phyloP scores from a whole-genome alignment of 371 early-diverging fungal species.

The Mucor racemosus region DNA sequence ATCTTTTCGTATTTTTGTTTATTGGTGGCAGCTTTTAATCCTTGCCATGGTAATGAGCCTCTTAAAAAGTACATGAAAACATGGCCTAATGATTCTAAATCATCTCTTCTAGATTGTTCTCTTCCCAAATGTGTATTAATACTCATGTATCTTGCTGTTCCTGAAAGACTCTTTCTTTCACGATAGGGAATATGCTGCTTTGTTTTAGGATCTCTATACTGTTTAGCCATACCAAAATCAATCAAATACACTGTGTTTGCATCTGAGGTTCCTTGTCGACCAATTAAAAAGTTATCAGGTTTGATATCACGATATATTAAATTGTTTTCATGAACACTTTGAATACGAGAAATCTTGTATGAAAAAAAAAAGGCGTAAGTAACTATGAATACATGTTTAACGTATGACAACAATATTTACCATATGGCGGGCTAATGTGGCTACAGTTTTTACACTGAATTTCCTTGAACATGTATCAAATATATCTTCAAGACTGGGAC shows the following conservation, averaged over 20 bases:
- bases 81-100: conserved; percentile 97
- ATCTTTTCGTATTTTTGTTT: conserved; percentile 98
- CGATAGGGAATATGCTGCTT: conserved; percentile 93
- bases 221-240: conserved; percentile 98
- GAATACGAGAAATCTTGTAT: conserved; percentile 80
- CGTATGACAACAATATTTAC: conserved; percentile 32
- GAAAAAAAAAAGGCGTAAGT: background rate
- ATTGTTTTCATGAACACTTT: conserved; percentile 93
- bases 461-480: conserved; percentile 93
- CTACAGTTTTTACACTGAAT: conserved; percentile 91
- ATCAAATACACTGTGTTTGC: conserved; percentile 80
- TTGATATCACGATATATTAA: conserved; percentile 99
- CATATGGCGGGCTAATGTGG: conserved; percentile 96
- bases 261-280: conserved; percentile 72
- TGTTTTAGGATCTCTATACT: conserved; percentile 91
- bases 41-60: conserved; percentile 98
- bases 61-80: conserved; percentile 98
- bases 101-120: conserved; percentile 97
- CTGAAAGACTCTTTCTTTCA: conserved; percentile 90
- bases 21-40: conserved; percentile 95
- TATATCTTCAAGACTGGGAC: conserved; percentile 93
- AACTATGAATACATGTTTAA: background rate
- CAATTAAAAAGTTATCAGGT: conserved; percentile 98
- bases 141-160: conserved; percentile 98
- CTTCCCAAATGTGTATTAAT: conserved; percentile 90